phyloP scores from a whole-genome alignment of 176 grass and related monocot genomes.

The Musa beccarii region DNA sequence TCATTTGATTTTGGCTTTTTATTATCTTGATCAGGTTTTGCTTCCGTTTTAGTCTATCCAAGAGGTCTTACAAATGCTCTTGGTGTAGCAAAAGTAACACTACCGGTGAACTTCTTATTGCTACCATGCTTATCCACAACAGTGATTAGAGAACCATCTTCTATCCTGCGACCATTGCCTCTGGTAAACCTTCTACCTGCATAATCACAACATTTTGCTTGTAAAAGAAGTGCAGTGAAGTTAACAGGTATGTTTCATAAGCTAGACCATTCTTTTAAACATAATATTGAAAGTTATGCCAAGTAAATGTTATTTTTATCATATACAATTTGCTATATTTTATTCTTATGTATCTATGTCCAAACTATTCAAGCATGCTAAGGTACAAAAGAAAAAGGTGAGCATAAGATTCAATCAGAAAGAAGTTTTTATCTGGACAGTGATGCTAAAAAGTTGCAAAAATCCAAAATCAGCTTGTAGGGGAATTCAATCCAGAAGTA shows the following conservation, averaged over 20 bases:
- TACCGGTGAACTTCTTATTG: constrained; percentile 29
- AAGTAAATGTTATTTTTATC: no score
- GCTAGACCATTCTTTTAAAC: background rate
- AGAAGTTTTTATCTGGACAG: no score
- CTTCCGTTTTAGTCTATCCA: constrained; percentile 53
- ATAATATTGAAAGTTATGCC: background rate
- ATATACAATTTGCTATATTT: no score
- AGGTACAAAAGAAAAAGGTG: no score
- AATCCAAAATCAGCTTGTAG: no score
- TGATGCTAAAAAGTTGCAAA: no score
- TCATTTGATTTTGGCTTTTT: constrained; percentile 85
- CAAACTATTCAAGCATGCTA: no score
- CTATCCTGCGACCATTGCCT: background rate
- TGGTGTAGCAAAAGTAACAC: constrained; percentile 58
- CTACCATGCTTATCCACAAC: constrained; percentile 28
- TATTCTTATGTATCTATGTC: no score
- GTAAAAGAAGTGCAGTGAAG: background rate
- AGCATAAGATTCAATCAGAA: no score
- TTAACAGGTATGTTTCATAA: background rate
- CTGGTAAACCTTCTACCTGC: background rate
- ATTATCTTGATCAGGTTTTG: constrained; percentile 27
- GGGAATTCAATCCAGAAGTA: no score
- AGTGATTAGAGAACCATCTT: background rate
- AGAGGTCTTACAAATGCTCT: constrained; percentile 58
- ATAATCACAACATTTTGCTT: background rate